These are phyloP conservation scores for Pythium chondricola DNA, from an alignment of 352 stramenopile species.

Conservation along the genomic window DNA sequence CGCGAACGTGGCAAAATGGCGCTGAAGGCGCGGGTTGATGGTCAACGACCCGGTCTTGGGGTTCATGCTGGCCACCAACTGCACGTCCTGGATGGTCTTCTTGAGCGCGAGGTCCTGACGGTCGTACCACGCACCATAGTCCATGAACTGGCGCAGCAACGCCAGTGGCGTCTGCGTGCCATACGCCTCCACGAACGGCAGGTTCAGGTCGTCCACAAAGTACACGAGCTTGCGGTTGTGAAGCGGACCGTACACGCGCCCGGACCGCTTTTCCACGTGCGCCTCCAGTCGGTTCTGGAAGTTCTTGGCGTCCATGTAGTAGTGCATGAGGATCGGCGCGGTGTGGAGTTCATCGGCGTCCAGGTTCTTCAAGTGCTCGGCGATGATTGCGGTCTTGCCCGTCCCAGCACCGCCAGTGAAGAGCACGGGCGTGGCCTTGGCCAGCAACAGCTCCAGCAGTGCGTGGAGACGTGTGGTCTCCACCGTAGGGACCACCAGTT, in stretches of 20 bases:
- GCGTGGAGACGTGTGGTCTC: conserved; percentile 68
- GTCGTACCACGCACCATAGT: conserved; percentile 90
- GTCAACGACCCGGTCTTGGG: conserved; percentile 86
- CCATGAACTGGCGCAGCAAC: conserved; percentile 88
- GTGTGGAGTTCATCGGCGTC: conserved; percentile 52
- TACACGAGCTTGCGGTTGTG: conserved; percentile 80
- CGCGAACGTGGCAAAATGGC: conserved; percentile 84
- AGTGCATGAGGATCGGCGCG: conserved; percentile 72
- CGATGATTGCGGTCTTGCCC: conserved; percentile 78
- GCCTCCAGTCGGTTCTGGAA: conserved; percentile 79
- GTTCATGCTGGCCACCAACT: conserved; percentile 89
- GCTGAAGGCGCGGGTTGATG: conserved; percentile 81
- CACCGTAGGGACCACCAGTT: conserved; percentile 69
- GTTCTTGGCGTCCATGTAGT: conserved; percentile 81
- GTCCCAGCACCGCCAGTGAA: conserved; percentile 79
- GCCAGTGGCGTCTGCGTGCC: conserved; percentile 88
- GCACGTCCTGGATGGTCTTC: conserved; percentile 86
- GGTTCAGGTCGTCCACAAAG: conserved; percentile 90
- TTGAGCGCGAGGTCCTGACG: conserved; percentile 79
- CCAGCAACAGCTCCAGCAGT: conserved; percentile 52
- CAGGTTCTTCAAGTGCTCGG: conserved; percentile 52
- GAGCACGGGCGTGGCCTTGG: conserved; percentile 43
- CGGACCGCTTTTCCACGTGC: conserved; percentile 82
- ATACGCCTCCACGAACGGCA: conserved; percentile 83
- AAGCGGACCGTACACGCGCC: conserved; percentile 77